Base-by-base conservation (phyloP, 2,329 filamentous ascomycete genomes). In the Pestalotiopsis sp. region DNA sequence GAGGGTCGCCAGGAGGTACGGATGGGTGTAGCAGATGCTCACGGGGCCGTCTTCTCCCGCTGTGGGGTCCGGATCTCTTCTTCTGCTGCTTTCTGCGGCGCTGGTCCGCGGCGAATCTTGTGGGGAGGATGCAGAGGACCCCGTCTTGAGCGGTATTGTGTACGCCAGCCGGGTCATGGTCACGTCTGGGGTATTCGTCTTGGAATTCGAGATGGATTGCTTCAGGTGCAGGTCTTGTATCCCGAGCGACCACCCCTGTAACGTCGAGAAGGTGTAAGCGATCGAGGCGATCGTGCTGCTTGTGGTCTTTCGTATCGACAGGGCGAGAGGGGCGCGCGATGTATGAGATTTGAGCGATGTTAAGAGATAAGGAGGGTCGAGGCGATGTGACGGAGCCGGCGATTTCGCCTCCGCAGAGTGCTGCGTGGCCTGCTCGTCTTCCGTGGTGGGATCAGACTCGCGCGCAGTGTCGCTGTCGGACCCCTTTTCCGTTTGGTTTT, bases 191-290 rank as follows among this genome's bases (percentile, higher is more conserved):
- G 31, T 73, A 1, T 62, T 69, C 4, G 71, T 58, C 36, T 73
- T 73, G 13, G 72, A 70, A 5, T 4, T 66, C n/a, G 77, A 78
- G 38, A 73, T 70, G 1, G 77, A 73, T 4, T 74, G 75, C 0
- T 76, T 80, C 58, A 97, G 86, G 69, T 92, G 90, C 58, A 98
- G 83, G 78, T 98, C 95, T 78, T 98, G 95, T n/a, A 98, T 89
- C 2, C 94, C 95, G 17, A 97, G 87, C 7, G 92, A 94, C 93
- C 95, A 98, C 36, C 94, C 94, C 58, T 90, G 90, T 3, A 91
- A 85, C 2, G 92, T 92, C 17, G 92, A 90, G 72, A 97, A 90
- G 0, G 93, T 93, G 78, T 97, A 98, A 1, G 93, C 95, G 69
- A 98, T 92, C 0, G 93, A 94, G 2, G 93, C 92, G n/a, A 94